Evolutionary conservation across 2,329 filamentous ascomycete species (phyloP).

Genomic region (Talaromyces sp.): DNA sequence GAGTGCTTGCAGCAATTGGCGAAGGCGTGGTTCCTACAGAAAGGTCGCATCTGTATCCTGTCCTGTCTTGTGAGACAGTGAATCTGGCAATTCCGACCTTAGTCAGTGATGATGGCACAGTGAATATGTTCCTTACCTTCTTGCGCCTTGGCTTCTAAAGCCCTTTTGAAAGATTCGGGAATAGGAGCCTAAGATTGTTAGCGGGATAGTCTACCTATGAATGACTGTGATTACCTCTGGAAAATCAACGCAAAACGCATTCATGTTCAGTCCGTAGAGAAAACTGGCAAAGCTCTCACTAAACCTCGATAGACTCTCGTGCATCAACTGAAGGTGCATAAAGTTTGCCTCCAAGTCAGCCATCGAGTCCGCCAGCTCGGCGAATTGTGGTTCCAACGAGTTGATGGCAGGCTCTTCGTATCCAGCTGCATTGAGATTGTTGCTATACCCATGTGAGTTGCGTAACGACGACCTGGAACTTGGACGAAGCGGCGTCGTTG

Average conservation of each 20-base stretch:
- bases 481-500: conserved; percentile 86
- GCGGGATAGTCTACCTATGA: background rate
- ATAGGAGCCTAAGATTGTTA: conserved; percentile 64
- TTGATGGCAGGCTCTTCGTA: conserved; percentile 64
- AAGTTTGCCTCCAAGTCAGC: conserved; percentile 95
- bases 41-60: conserved; percentile 74
- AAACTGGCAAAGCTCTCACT: conserved; percentile 95
- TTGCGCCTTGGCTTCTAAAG: conserved; percentile 56
- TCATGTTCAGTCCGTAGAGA: conserved; percentile 96
- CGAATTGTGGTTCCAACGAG: conserved; percentile 81
- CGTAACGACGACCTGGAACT: conserved; percentile 86
- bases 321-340: conserved; percentile 95
- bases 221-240: conserved; percentile 74
- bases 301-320: conserved; percentile 88
- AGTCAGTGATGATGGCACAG: background rate
- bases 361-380: conserved; percentile 89
- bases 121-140: conserved; percentile 34
- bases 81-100: background rate
- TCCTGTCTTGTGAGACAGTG: conserved; percentile 29
- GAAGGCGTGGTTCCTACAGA: conserved; percentile 54
- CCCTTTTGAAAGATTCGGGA: conserved; percentile 72
- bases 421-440: conserved; percentile 31
- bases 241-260: conserved; percentile 97
- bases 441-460: conserved; percentile 61
- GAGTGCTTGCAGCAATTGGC: background rate